Percentiles rank a stretch among this genome's conserved stretches.
phyloP scores from a whole-genome alignment of 345 rosid genomes.

The Camelina neglecta region DNA sequence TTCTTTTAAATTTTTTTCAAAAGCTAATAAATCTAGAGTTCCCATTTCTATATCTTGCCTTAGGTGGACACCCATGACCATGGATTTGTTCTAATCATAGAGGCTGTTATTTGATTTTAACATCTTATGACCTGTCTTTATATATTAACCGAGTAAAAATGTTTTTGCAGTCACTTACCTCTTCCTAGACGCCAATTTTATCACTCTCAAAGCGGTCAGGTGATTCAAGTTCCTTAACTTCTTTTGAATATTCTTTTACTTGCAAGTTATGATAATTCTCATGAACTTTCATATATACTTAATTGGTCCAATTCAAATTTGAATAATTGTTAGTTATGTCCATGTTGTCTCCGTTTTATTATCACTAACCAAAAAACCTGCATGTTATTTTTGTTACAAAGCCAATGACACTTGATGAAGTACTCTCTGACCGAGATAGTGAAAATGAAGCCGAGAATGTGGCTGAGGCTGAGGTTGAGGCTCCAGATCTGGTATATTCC shows the following conservation, averaged over 20 bases:
- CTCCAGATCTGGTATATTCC: no score
- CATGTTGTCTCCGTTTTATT: not conserved
- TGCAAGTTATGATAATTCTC: not conserved
- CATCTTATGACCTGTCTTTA: no score
- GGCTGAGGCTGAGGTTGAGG: no score
- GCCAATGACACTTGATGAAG: not conserved
- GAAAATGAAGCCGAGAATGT: no score
- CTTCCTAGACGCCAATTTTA: slow-evolving; percentile 15
- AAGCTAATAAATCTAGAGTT: not conserved
- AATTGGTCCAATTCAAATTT: not conserved
- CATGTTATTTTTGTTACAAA: not conserved
- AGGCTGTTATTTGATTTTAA: no score
- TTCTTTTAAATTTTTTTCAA: not conserved
- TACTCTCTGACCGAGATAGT: no score
- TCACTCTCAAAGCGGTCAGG: slow-evolving; percentile 6
- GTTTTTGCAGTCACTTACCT: not conserved
- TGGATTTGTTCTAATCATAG: not conserved
- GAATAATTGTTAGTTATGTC: no score
- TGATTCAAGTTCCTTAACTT: slow-evolving; percentile 4
- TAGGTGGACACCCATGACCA: not conserved
- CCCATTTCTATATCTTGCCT: not conserved
- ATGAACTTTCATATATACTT: no score
- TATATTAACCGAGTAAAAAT: not conserved
- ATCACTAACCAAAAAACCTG: slow-evolving; percentile 16
- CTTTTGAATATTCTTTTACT: not conserved